Base-by-base conservation (phyloP, 202 grass and related monocot species). In the Alloteropsis angusta region DNA sequence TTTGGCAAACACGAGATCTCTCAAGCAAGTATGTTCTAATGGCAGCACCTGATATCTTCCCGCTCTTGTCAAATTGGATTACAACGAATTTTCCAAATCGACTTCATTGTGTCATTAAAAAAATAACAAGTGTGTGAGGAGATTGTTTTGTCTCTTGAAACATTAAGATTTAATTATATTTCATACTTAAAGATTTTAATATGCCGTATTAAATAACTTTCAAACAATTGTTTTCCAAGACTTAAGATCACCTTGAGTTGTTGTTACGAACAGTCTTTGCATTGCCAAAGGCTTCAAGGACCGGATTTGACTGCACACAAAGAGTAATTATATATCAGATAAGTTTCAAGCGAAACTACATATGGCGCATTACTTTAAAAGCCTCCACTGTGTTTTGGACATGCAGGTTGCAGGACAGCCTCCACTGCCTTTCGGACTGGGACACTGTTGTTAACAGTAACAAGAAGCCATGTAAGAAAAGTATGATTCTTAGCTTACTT, bases 41-140 rank as follows among this genome's bases (percentile, higher is more conserved):
- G 44, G 93, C 93, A 83, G 93, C 90, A 74, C 93, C 93, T 74
- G 85, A 97, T 80, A 97, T 97, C 78, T 81, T 90, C 65, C 93
- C 93, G 43, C 85, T 90, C 73, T 93, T 84, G 48, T 97, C 90
- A 82, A 97, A 97, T 65, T 97, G 93, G 57, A 97, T 90, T 89
- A 90, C 93, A 52, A 97, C 93, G 83, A 97, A 97, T 88, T 97
- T 97, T 39, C 93, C 93, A 72, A 97, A 97, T 37, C 90, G 93
- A 83, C 93, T 97, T 74, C 53, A 92, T 65, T 65, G 81, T 76
- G 48, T 59, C 76, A 26, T 73, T 6, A 39, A 72, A 82, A 50
- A 53, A 53, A 53, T 8, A 52, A 78, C 17, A 37, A 25, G 48
- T 65, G 65, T 62, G 7, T 57, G 76, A 78, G n/a, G 18, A 80